phyloP scores from a whole-genome alignment of 1,284 basidiomycete species.

The Coniferiporia sulphurascens region DNA sequence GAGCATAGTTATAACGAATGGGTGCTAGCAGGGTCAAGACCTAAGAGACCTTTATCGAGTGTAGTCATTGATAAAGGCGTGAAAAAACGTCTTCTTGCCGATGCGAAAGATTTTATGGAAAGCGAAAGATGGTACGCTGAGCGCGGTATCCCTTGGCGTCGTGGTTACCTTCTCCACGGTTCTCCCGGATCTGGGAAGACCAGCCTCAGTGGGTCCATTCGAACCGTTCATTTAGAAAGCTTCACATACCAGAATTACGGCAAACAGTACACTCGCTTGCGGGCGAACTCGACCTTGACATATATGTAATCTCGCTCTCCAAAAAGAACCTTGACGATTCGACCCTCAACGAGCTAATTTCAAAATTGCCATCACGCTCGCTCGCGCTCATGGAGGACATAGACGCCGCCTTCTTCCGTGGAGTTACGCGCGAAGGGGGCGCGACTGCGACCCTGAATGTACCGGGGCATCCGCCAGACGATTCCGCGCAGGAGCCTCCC shows the following conservation, averaged over 20 bases:
- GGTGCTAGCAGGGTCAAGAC: slow-evolving; percentile 23
- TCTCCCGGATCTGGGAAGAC: slow-evolving; percentile 75
- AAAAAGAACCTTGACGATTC: slow-evolving; percentile 66
- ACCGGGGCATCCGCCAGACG: slow-evolving; percentile 6
- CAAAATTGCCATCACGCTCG: slow-evolving; percentile 60
- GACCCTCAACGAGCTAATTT: slow-evolving; percentile 53
- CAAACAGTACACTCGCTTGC: slow-evolving; percentile 58
- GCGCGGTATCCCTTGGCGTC: slow-evolving; percentile 29
- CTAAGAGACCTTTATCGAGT: slow-evolving; percentile 26
- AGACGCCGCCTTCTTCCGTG: slow-evolving; percentile 64
- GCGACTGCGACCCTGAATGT: slow-evolving; percentile 8
- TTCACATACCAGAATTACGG: not conserved
- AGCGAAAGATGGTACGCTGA: slow-evolving; percentile 30
- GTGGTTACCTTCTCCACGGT: slow-evolving; percentile 41
- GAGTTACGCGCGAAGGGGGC: slow-evolving; percentile 42
- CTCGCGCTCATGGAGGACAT: slow-evolving; percentile 81
- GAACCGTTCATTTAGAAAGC: not conserved
- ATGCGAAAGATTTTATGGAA: slow-evolving; percentile 29
- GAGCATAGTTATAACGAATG: slow-evolving; percentile 21
- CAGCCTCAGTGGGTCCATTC: slow-evolving; percentile 39
- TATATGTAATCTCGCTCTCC: slow-evolving; percentile 74
- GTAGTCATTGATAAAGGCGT: slow-evolving; percentile 24
- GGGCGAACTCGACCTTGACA: slow-evolving; percentile 67
- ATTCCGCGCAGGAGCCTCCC: slow-evolving; percentile 15
- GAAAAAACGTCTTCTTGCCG: slow-evolving; percentile 27